These are phyloP conservation scores for Backusella westeae DNA, from an alignment of 192 early-diverging fungal species.

Conservation along the genomic window DNA sequence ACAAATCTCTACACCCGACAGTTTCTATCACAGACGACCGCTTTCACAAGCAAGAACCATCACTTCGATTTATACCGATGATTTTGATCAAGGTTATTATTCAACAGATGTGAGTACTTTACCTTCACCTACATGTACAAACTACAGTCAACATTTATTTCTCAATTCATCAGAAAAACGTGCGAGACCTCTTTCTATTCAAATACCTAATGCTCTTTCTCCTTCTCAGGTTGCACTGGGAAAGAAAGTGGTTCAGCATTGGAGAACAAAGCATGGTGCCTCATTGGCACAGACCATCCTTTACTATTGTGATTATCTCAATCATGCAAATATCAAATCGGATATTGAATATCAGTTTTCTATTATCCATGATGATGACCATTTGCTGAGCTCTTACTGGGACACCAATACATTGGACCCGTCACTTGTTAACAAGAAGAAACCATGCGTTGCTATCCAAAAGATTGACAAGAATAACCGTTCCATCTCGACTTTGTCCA, in stretches of 20 bases:
- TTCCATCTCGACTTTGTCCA: conserved; percentile 39
- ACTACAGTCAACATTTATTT: conserved; percentile 8
- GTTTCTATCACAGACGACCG: background rate
- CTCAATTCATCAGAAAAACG: background rate
- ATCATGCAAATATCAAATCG: conserved; percentile 82
- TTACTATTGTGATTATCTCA: conserved; percentile 63
- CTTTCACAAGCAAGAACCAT: conserved; percentile 4
- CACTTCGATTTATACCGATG: background rate
- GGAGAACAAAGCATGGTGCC: conserved; percentile 53
- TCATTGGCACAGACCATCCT: conserved; percentile 64
- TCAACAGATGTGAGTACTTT: conserved; percentile 11
- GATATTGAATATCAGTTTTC: conserved; percentile 80
- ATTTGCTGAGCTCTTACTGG: conserved; percentile 42
- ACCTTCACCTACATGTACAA: conserved; percentile 3
- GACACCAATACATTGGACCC: conserved; percentile 45
- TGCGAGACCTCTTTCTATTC: conserved; percentile 12
- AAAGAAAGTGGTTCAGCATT: conserved; percentile 41
- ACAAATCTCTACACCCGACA: conserved; percentile 16
- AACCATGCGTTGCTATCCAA: conserved; percentile 51
- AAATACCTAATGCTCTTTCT: conserved; percentile 34
- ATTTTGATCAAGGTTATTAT: conserved; percentile 8
- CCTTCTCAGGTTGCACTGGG: conserved; percentile 43
- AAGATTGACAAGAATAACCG: conserved; percentile 55
- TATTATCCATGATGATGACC: conserved; percentile 57
- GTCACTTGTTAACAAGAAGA: conserved; percentile 31